phyloP scores from a whole-genome alignment of 2,329 filamentous ascomycete species.

The Paracoccidioides brasiliensis region DNA sequence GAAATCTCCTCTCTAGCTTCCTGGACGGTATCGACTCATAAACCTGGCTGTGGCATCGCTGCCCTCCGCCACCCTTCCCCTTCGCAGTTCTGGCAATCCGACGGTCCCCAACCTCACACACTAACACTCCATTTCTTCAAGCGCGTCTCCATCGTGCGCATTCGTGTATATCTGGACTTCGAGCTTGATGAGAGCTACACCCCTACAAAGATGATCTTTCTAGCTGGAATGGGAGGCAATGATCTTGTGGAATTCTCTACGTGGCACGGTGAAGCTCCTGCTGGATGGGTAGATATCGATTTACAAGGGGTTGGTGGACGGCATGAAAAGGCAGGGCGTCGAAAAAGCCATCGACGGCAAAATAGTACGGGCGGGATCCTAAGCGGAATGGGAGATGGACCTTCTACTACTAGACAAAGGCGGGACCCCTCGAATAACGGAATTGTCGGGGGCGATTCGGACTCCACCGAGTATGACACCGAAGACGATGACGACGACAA shows the following conservation, averaged over 20 bases:
- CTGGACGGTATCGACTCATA: conserved; percentile 50
- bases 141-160: conserved; percentile 37
- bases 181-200: conserved; percentile 92
- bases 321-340: conserved; percentile 21
- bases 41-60: conserved; percentile 48
- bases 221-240: conserved; percentile 81
- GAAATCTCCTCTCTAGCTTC: conserved; percentile 54
- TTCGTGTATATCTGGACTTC: conserved; percentile 62
- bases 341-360: conserved; percentile 12
- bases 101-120: conserved; percentile 51
- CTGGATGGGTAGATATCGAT: conserved; percentile 83
- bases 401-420: not conserved
- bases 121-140: conserved; percentile 51
- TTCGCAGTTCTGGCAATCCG: conserved; percentile 51
- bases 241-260: conserved; percentile 79
- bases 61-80: conserved; percentile 47
- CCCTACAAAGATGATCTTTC: conserved; percentile 79
- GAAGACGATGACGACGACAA: conserved; percentile 6
- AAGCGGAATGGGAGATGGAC: not conserved
- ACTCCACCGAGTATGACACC: conserved; percentile 6
- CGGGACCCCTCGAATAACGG: not conserved
- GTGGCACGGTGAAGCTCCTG: conserved; percentile 63
- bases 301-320: conserved; percentile 47
- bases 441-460: not conserved
- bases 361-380: not conserved